phyloP scores from a whole-genome alignment of 2,329 filamentous ascomycete species.

The Aspergillus tanneri region DNA sequence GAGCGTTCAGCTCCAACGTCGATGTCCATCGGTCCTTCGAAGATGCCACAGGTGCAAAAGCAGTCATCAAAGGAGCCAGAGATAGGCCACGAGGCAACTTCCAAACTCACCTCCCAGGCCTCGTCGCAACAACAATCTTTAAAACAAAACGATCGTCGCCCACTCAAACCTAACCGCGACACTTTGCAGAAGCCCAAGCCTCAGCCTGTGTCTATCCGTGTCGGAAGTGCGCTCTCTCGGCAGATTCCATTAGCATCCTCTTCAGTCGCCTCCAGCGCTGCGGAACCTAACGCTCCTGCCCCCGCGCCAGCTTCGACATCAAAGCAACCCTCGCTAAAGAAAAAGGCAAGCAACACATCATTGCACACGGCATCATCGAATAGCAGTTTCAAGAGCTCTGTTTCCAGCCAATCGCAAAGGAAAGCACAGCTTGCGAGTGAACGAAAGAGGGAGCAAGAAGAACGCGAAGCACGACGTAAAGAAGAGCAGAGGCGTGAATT shows the following conservation, averaged over 20 bases:
- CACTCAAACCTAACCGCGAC: conserved; percentile 46
- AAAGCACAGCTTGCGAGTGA: conserved; percentile 74
- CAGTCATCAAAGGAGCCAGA: conserved; percentile 35
- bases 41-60: conserved; percentile 27
- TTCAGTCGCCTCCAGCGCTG: conserved; percentile 57
- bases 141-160: conserved; percentile 43
- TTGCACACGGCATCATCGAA: conserved; percentile 56
- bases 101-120: conserved; percentile 28
- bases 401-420: conserved; percentile 60
- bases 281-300: conserved; percentile 53
- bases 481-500: conserved; percentile 78
- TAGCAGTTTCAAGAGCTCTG: conserved; percentile 63
- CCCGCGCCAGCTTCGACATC: conserved; percentile 48
- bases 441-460: conserved; percentile 80
- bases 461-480: conserved; percentile 74
- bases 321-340: conserved; percentile 51
- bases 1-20: conserved; percentile 23
- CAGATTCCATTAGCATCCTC: conserved; percentile 47
- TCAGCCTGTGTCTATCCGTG: conserved; percentile 50
- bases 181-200: conserved; percentile 45
- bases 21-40: conserved; percentile 25
- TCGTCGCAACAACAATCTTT: conserved; percentile 22
- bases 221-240: conserved; percentile 49
- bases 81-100: conserved; percentile 23
- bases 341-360: conserved; percentile 67